Percentiles rank a stretch among this genome's conserved stretches.
These are phyloP conservation scores for Coleophoma eucalyptorum DNA, from an alignment of 2,329 filamentous ascomycete genomes.

Conservation along the genomic window DNA sequence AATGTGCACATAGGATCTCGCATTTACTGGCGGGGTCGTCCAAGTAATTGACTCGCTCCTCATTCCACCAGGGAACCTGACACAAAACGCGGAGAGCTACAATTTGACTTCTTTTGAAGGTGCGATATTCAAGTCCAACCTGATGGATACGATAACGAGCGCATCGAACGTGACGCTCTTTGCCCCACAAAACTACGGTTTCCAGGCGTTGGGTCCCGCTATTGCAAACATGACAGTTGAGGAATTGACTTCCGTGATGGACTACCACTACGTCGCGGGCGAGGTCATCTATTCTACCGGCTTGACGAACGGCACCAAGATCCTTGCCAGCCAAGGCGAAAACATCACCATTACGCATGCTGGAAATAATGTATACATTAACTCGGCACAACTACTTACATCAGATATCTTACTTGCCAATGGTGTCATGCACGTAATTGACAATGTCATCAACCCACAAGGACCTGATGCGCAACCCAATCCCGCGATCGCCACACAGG, in stretches of 20 bases:
- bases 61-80: conserved; percentile 38
- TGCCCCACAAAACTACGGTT: conserved; percentile 29
- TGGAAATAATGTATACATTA: conserved; percentile 34
- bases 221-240: conserved; percentile 23
- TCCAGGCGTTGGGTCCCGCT: conserved; percentile 30
- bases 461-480: conserved; percentile 31
- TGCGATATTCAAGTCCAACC: conserved; percentile 25
- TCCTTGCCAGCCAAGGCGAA: conserved; percentile 22
- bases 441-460: conserved; percentile 42
- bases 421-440: conserved; percentile 32
- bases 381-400: conserved; percentile 32
- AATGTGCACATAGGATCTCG: conserved; percentile 33
- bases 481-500: conserved; percentile 29
- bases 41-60: conserved; percentile 50
- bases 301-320: conserved; percentile 25
- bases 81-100: conserved; percentile 30
- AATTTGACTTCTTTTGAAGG: conserved; percentile 33
- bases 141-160: conserved; percentile 30
- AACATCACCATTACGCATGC: conserved; percentile 31
- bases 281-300: conserved; percentile 25
- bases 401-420: conserved; percentile 30
- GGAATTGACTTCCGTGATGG: conserved; percentile 25
- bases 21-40: conserved; percentile 44
- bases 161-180: conserved; percentile 48
- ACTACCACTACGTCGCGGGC: conserved; percentile 29